Base-by-base conservation (phyloP, 495 filamentous ascomycete genomes). In the Neurospora sublineolata region DNA sequence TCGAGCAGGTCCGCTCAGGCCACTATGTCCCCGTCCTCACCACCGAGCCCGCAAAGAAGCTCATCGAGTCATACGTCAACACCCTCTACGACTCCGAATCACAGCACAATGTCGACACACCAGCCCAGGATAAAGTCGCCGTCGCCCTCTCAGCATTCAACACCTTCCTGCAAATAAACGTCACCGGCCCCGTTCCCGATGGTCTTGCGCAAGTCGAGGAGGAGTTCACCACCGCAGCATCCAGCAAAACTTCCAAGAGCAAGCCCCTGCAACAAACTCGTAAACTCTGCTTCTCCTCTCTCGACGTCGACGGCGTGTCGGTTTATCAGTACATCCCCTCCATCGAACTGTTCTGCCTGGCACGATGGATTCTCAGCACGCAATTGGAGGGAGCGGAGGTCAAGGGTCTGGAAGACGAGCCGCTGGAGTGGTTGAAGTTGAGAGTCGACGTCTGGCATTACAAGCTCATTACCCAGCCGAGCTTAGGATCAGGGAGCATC, bases 111-210 rank as follows among this genome's bases (percentile, higher is more conserved):
- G 68, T 46, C 36, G 18, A 64, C 44, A 23, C 37, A 67, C 27
- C 36, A 69, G 16, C 52, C 6, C 37, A 39, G 18, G 46, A 72
- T 5, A 72, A n/a, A 6, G 9, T 90, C 64, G 79, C 86, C 30
- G 81, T 95, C 60, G 93, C 88, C 23, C 81, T 91, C 18, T 89
- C 90, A 2, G 89, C 93, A 0, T 83, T 97, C 27, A 86, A 92
- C 76, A 87, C 88, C n/a, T 98, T 98, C 79, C 79, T 97, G 27
- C 95, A 98, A 75, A 89, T 89, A 1, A 98, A 93, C 79, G 91
- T 97, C 69, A 97, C 95, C 16, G 95, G 95, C 0, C 96, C 94
- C 0, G 82, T 93, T n/a, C 80, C 94, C 23, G 88, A 89, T 8
- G 72, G 76, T 27, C 68, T 79, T 10, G 67, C 79, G 0, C 37